Conservation (phyloP, 2,329 filamentous ascomycete species). For the Penicillium sp. region DNA sequence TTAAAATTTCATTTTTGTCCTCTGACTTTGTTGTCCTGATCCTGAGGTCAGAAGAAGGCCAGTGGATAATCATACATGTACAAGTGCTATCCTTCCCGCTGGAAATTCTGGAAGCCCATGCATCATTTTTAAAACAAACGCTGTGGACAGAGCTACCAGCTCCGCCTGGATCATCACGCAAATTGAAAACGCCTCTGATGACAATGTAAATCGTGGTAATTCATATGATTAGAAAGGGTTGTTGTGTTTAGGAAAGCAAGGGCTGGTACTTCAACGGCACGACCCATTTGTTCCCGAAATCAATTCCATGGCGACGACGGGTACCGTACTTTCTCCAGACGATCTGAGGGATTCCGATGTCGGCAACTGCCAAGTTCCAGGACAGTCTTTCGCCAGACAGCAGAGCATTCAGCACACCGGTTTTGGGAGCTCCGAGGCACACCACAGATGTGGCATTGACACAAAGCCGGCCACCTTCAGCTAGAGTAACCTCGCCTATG, state of each 20-base stretch:
- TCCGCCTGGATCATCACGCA: neutral
- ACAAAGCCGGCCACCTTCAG: constrained; percentile 75
- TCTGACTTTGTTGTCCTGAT: neutral
- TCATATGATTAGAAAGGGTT: constrained; percentile 3
- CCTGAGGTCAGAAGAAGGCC: neutral
- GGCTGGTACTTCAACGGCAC: constrained; percentile 60
- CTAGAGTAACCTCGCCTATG: constrained; percentile 52
- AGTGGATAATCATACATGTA: constrained; percentile 11
- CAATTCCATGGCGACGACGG: constrained; percentile 76
- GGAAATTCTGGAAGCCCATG: neutral
- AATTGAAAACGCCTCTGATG: constrained; percentile 15
- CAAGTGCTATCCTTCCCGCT: constrained; percentile 1
- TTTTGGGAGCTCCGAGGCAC: constrained; percentile 81
- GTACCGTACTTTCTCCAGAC: constrained; percentile 84
- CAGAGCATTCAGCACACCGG: constrained; percentile 75
- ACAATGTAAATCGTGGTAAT: constrained; percentile 9
- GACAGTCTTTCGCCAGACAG: constrained; percentile 54
- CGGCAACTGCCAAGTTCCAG: constrained; percentile 81
- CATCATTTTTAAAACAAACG: constrained; percentile 9
- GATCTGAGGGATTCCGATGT: constrained; percentile 78
- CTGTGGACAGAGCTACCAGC: constrained; percentile 8
- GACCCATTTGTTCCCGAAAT: constrained; percentile 86
- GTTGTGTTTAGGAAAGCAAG: constrained; percentile 22
- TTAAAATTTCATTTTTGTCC: neutral
- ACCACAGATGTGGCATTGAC: constrained; percentile 80